Base-by-base conservation (phyloP, 2,329 filamentous ascomycete species). In the Fusarium drepaniforme region DNA sequence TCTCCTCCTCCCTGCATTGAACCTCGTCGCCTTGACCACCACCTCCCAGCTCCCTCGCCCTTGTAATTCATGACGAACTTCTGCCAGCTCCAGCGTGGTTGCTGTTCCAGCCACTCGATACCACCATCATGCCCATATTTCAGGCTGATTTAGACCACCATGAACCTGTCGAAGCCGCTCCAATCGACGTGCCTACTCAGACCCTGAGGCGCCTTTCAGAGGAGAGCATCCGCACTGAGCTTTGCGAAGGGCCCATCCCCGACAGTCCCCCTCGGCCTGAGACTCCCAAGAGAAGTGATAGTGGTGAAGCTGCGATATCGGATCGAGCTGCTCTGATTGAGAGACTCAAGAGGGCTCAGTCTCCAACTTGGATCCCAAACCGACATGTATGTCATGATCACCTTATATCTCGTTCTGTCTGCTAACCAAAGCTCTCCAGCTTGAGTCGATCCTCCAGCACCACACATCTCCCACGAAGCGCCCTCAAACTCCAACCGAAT, bases 291-390 rank as follows among this genome's bases (percentile, higher is more conserved):
- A 70, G 56, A 63, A 66, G 30, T 37, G 77, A 80, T 28, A 77
- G 78, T 59, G 78, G 79, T 57, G 80, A 79, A 18, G 70, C 68
- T 30, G 78, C 84, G 15, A 86, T 86, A 40, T 88, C 87, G 21
- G 91, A 95, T 81, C 90, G 96, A 74, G 91, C 91, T 67, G 93
- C 96, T 82, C 86, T 98, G 77, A 98, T 98, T 67, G 90, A 95
- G 83, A 90, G 92, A 74, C 88, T 98, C 75, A 98, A 98, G 85
- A 91, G 90, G 82, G 91, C 91, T 37, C 92, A 95, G 83, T 93
- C 91, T 79, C 92, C 94, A 42, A 90, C 91, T 6, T 97, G 94
- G 94, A 86, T 92, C 44, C 89, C 91, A 33, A 90, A 88, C 80
- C 88, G 88, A 78, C 88, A 90, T 86, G 92, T 91, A 84, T 64